Base-by-base conservation (phyloP, 805 yeast genomes). In the Candida nitratophila region DNA sequence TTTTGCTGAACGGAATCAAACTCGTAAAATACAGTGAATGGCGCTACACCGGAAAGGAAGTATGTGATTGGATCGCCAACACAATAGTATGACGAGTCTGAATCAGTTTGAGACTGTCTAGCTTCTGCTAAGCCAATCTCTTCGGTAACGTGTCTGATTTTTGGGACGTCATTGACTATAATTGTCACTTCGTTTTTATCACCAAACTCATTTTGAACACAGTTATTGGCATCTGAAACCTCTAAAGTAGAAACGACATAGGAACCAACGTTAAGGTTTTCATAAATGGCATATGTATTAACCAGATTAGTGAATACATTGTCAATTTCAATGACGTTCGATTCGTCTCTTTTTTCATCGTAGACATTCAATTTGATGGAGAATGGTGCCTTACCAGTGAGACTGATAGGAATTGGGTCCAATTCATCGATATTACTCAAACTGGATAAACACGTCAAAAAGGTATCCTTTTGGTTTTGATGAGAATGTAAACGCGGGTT, bases 21-120 rank as follows among this genome's bases (percentile, higher is more conserved):
- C 24, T 73, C 73, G 59, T 93, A 93, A 41, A 69, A 76, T 4
- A 95, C 74, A 1, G 74, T 74, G 59, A 88, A 88, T 19, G 96
- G 96, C 0, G 95, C 77, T 4, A 76, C 68, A 2, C 98, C 98
- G 15, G 76, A 76, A 49, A 91, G 63, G 48, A 82, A 76, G 57
- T 86, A 86, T 1, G 83, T 72, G 22, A 93, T 77, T 47, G 85
- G 83, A 49, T 91, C 98, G 11, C 99, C 99, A 24, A 91, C 96
- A 73, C 99, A 93, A 56, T 81, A 83, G 54, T 83, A 76, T 26
- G 41, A 35, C 9, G 20, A 22, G 12, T 7, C 19, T 2, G 24
- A 10, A 19, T 31, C 44, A 16, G 35, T 30, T 19, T 35, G 36
- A 24, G 22, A 11, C 12, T 30, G 37, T 30, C 37, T 20, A 14